Conservation (phyloP, 2,329 filamentous ascomycete genomes). For the Exophiala xenobiotica region DNA sequence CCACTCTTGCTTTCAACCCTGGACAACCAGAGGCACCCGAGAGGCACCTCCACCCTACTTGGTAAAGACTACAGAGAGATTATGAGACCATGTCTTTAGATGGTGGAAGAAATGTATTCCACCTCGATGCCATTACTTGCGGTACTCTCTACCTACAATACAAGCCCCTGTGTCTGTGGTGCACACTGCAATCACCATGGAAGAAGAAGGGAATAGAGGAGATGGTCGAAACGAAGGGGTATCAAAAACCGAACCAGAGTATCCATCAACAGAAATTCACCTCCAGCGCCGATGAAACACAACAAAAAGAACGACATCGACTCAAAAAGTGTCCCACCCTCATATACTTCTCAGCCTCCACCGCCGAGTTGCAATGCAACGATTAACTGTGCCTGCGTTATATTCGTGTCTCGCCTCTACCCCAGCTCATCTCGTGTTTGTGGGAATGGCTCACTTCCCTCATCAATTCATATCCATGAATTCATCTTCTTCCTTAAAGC, state of each 20-base stretch:
- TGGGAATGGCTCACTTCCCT: neutral
- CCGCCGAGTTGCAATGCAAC: neutral
- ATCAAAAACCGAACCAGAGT: slow-evolving; percentile 19
- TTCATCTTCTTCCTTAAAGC: slow-evolving; percentile 94
- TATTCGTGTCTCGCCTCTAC: neutral
- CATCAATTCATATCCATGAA: slow-evolving; percentile 64
- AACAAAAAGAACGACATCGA: slow-evolving; percentile 5
- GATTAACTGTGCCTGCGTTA: slow-evolving; percentile 1
- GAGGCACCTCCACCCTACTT: no score
- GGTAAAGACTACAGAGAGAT: no score
- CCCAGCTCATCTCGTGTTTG: neutral
- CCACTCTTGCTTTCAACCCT: no score
- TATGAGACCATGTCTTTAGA: neutral
- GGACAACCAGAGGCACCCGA: no score
- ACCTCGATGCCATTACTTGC: slow-evolving; percentile 12
- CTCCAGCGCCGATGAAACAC: slow-evolving; percentile 1
- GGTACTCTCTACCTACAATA: slow-evolving; percentile 17
- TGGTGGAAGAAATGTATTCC: slow-evolving; percentile 3
- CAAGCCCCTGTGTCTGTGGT: slow-evolving; percentile 2
- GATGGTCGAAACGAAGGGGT: slow-evolving; percentile 23
- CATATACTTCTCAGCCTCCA: slow-evolving; percentile 10
- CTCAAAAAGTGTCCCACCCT: slow-evolving; percentile 6
- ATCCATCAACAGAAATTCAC: slow-evolving; percentile 3
- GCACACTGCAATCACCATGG: neutral
- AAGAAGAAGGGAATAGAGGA: slow-evolving; percentile 10